Evolutionary conservation across 2,329 filamentous ascomycete genomes (phyloP).

Genomic region (Stemphylium lycopersici): DNA sequence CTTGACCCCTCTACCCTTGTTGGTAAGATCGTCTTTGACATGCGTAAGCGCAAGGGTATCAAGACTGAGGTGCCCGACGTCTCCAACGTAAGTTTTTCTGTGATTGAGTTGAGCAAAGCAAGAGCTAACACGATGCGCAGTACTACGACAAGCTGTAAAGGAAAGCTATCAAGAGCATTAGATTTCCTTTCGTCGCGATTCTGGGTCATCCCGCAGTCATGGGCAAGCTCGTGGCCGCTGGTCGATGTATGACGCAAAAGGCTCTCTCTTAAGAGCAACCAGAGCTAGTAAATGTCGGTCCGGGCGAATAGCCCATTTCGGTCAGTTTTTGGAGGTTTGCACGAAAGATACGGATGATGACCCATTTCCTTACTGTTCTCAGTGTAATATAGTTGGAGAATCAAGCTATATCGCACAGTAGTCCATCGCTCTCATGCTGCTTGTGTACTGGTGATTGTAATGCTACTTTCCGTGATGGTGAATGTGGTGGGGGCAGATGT

Average conservation of each 20-base stretch:
- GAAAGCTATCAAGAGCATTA: slow-evolving; percentile 53
- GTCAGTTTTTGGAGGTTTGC: slow-evolving; percentile 38
- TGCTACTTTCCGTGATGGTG: slow-evolving; percentile 14
- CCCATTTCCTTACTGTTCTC: slow-evolving; percentile 44
- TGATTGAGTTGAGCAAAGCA: not conserved
- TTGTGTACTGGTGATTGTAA: slow-evolving; percentile 9
- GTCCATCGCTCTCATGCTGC: not conserved
- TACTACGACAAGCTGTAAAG: slow-evolving; percentile 99
- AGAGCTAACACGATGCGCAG: slow-evolving; percentile 60
- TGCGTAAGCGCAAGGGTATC: slow-evolving; percentile 99
- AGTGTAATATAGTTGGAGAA: slow-evolving; percentile 45
- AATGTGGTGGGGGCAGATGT: slow-evolving; percentile 23
- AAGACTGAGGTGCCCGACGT: slow-evolving; percentile 92
- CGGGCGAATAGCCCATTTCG: slow-evolving; percentile 41
- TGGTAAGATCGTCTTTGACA: slow-evolving; percentile 81
- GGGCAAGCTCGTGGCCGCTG: slow-evolving; percentile 44
- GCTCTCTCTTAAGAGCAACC: slow-evolving; percentile 35
- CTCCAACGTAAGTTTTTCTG: slow-evolving; percentile 79
- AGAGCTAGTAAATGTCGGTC: slow-evolving; percentile 48
- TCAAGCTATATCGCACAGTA: slow-evolving; percentile 40
- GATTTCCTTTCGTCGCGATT: slow-evolving; percentile 50
- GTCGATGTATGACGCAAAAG: slow-evolving; percentile 43
- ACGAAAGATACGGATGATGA: slow-evolving; percentile 45
- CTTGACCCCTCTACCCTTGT: slow-evolving; percentile 83
- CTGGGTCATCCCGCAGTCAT: slow-evolving; percentile 42